These are phyloP conservation scores for Botrytis paeoniae DNA, from an alignment of 2,329 filamentous ascomycete species.

Conservation along the genomic window DNA sequence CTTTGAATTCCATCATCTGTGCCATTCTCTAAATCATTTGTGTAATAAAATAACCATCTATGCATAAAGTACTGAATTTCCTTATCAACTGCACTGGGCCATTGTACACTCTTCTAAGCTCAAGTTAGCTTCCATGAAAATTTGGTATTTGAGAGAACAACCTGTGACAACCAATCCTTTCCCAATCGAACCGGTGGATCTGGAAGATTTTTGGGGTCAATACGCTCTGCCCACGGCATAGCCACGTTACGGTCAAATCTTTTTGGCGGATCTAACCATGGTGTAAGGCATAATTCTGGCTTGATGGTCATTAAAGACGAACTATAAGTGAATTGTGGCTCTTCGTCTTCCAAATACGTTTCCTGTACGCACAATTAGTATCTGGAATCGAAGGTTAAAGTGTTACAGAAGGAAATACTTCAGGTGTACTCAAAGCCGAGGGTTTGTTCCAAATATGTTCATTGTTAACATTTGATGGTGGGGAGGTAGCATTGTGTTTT, in stretches of 20 bases:
- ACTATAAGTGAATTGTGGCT: constrained; percentile 5
- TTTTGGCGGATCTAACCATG: constrained; percentile 18
- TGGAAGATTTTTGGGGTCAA: constrained; percentile 9
- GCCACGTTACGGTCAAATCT: constrained; percentile 18
- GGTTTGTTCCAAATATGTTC: not conserved
- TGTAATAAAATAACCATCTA: constrained; percentile 14
- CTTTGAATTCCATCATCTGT: constrained; percentile 15
- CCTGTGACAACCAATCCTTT: constrained; percentile 19
- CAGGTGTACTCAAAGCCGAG: not conserved
- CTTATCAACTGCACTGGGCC: constrained; percentile 13
- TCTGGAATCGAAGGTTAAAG: not conserved
- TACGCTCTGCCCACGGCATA: constrained; percentile 7
- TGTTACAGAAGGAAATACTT: constrained; percentile 8
- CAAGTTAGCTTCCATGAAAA: constrained; percentile 1
- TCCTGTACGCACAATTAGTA: constrained; percentile 10
- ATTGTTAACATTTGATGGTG: constrained; percentile 1
- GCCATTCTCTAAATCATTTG: not conserved
- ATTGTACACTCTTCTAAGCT: constrained; percentile 6
- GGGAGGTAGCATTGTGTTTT: not conserved
- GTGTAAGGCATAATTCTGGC: constrained; percentile 14
- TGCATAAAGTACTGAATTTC: constrained; percentile 20
- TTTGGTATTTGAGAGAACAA: not conserved
- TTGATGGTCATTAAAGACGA: constrained; percentile 13
- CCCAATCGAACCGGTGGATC: not conserved
- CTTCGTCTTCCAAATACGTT: constrained; percentile 5